Evolutionary conservation across 2,329 filamentous ascomycete species (phyloP).

Genomic region (Colletotrichum gigasporum): DNA sequence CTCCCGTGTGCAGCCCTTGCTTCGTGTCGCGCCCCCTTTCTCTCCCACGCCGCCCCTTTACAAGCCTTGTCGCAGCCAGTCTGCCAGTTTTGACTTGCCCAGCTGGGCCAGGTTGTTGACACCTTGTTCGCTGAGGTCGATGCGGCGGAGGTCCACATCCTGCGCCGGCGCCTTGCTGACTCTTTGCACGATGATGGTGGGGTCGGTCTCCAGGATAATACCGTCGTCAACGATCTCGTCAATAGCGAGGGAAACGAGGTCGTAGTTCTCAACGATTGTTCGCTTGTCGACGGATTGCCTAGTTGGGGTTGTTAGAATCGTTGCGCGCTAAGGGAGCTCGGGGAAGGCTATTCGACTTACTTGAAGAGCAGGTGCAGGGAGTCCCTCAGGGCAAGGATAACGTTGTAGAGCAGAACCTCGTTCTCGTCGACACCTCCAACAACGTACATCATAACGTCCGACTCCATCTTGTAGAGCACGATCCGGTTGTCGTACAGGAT

Average conservation of each 20-base stretch:
- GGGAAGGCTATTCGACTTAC: slow-evolving; percentile 59
- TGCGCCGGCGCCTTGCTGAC: slow-evolving; percentile 92
- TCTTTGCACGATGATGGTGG: slow-evolving; percentile 89
- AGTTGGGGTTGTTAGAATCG: neutral
- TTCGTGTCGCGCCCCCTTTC: neutral
- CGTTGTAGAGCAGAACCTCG: slow-evolving; percentile 95
- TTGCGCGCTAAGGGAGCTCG: neutral
- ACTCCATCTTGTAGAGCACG: slow-evolving; percentile 97
- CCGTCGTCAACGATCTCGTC: slow-evolving; percentile 97
- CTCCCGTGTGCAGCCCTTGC: slow-evolving; percentile 24
- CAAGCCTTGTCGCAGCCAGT: slow-evolving; percentile 87
- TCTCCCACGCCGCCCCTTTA: slow-evolving; percentile 47
- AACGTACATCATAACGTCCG: slow-evolving; percentile 95
- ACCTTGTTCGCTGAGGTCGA: slow-evolving; percentile 95
- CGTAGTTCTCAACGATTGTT: slow-evolving; percentile 95
- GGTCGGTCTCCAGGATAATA: slow-evolving; percentile 96
- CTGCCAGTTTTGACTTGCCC: slow-evolving; percentile 89
- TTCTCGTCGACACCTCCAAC: slow-evolving; percentile 94
- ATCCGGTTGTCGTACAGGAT: slow-evolving; percentile 97
- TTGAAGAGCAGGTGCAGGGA: slow-evolving; percentile 91
- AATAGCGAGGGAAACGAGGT: slow-evolving; percentile 90
- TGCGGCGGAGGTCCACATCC: slow-evolving; percentile 91
- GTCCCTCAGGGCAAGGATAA: slow-evolving; percentile 90
- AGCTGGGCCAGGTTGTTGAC: slow-evolving; percentile 94
- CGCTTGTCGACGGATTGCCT: slow-evolving; percentile 97